Evolutionary conservation across 2,329 filamentous ascomycete species (phyloP).

Genomic region (Ophiostoma sp.): DNA sequence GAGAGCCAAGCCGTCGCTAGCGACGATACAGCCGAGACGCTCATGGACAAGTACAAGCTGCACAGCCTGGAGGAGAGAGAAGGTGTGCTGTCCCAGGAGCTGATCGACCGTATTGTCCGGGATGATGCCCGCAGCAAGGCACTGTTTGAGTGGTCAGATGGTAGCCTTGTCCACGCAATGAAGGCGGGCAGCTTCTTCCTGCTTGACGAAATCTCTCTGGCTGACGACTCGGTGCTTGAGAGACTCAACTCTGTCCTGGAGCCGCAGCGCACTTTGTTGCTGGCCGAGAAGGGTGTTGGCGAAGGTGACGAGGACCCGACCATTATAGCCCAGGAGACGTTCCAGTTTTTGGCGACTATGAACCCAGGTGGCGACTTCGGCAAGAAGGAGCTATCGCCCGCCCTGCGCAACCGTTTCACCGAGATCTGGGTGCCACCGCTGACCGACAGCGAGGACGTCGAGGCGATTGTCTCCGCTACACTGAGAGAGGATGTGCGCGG

Average conservation of each 20-base stretch:
- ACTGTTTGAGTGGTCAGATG: conserved; percentile 95
- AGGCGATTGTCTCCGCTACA: conserved; percentile 82
- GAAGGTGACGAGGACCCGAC: conserved; percentile 64
- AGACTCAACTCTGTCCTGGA: conserved; percentile 96
- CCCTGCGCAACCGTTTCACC: conserved; percentile 92
- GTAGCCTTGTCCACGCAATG: conserved; percentile 92
- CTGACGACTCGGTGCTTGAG: conserved; percentile 95
- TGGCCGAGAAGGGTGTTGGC: conserved; percentile 94
- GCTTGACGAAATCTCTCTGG: conserved; percentile 95
- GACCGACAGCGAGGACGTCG: conserved; percentile 79
- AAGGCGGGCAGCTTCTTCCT: conserved; percentile 85
- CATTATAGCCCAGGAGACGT: conserved; percentile 72
- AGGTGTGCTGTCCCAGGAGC: conserved; percentile 46
- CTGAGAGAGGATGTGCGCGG: conserved; percentile 48
- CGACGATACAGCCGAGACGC: conserved; percentile 50
- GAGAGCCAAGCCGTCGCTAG: neutral
- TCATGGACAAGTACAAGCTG: conserved; percentile 61
- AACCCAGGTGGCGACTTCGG: conserved; percentile 98
- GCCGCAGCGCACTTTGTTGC: conserved; percentile 76
- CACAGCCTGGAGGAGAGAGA: conserved; percentile 48
- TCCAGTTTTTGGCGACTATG: conserved; percentile 98
- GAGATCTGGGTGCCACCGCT: conserved; percentile 97
- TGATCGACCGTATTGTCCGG: conserved; percentile 49
- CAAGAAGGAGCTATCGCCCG: conserved; percentile 94
- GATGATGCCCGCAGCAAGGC: conserved; percentile 69